Base-by-base conservation (phyloP, 106 monocot genomes). In the Acorus calamus region DNA sequence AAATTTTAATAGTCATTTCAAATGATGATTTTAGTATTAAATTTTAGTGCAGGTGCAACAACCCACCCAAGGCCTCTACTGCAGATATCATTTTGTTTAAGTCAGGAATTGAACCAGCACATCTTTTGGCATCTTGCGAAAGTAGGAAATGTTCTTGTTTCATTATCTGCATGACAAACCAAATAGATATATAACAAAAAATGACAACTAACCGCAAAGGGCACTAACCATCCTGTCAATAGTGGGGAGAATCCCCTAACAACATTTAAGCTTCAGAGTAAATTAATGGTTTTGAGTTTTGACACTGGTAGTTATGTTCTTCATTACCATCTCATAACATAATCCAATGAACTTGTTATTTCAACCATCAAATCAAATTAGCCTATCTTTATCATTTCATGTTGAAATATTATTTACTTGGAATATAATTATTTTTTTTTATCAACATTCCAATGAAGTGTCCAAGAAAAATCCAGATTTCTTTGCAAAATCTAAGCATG, bases 31-130 rank as follows among this genome's bases (percentile, higher is more conserved):
- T 7, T 61, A 2, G 4, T 7, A 42, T 12, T 50, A 6, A 6
- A 11, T 54, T 46, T 2, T 6, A 13, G 14, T 43, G 12, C 13
- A 57, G 48, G 1, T 53, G 8, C 42, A 52, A 13, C 13, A 46
- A 58, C 61, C 62, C 72, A 92, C 92, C 92, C 68, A 92, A 78
- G 7, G 82, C 50, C 57, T 88, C 77, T 44, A 92, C 79, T 28
- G 73, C 87, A 69, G 41, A 42, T 14, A 84, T 79, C 92, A 92
- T 92, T 60, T 78, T 80, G 65, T 71, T 84, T 61, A 92, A 58
- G 65, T 92, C 72, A 65, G 92, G 92, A 71, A 85, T 76, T 46
- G 82, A 77, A 47, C 76, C 69, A 14, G 87, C 81, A 69, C 92
- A 92, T 50, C 75, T 77, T 53, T 76, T 81, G 61, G 92, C 92